Percentiles rank a stretch among this genome's conserved stretches.
Conservation (phyloP, 169 alveolate species). For the Pseudocohnilembus persalinus region DNA sequence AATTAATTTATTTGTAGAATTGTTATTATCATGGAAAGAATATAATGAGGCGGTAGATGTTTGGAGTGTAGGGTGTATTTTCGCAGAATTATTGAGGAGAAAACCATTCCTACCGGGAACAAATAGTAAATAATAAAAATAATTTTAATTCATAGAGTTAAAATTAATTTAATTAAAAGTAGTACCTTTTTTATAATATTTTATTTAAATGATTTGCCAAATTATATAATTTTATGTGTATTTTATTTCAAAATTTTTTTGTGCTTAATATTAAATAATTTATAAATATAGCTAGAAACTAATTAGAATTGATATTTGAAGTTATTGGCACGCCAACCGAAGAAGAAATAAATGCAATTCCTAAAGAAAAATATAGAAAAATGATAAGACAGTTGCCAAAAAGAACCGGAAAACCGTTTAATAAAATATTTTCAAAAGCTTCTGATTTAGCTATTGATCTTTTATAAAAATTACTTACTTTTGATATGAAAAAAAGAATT, state of each 20-base stretch:
- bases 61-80: constrained; percentile 90
- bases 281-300: constrained; percentile 13
- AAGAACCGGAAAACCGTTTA: constrained; percentile 47
- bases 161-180: too few relatives aligned
- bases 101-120: constrained; percentile 80
- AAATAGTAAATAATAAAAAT: constrained; percentile 32
- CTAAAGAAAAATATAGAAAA: constrained; percentile 56
- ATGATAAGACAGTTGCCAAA: constrained; percentile 56
- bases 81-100: constrained; percentile 84
- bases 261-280: constrained; percentile 4
- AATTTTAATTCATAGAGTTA: too few relatives aligned
- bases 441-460: constrained; percentile 65
- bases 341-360: constrained; percentile 41
- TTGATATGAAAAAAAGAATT: constrained; percentile 70
- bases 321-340: constrained; percentile 63
- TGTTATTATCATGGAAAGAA: constrained; percentile 74
- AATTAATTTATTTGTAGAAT: too few relatives aligned
- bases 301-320: constrained; percentile 33
- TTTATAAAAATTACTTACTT: constrained; percentile 57
- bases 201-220: too few relatives aligned
- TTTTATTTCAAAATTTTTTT: too few relatives aligned
- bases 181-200: too few relatives aligned
- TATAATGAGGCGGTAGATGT: constrained; percentile 78
- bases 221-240: too few relatives aligned
- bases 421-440: constrained; percentile 41